Base-by-base conservation (phyloP, 1,139 yeast species). In the Magnusiomyces clavatus region DNA sequence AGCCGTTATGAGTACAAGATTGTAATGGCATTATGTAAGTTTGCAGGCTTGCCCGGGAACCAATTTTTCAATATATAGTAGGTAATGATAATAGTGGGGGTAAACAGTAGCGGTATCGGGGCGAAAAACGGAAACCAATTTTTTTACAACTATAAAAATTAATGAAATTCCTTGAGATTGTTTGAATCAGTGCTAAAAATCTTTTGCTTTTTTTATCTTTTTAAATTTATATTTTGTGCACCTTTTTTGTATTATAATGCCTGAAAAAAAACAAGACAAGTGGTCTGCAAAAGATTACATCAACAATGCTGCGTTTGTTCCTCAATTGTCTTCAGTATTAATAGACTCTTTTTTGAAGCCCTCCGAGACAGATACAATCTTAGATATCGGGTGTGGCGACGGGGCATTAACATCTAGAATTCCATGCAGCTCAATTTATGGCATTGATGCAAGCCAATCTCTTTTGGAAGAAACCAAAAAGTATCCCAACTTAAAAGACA, bases 371-470 rank as follows among this genome's bases (percentile, higher is more conserved):
- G 63, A 60, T 48, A 34, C 48, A 14, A 50, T 60, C 35, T 55
- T 60, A 38, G 63, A 60, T 31, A 48, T 60, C 20, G 63, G 63
- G 19, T 57, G 60, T 45, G 63, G 63, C 46, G 63, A 60, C 48
- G 63, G 63, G 17, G 47, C 43, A n/a, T 54, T 60, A 31, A 57
- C 63, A 2, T 43, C 54, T 24, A 54, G 57, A 12, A 47, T 60
- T n/a, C 58, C 56, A 5, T 13, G 46, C 41, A 41, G 52, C 6
- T 51, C 49, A 20, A 53, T 60, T 13, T 56, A 51, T 31, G 61
- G 57, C 12, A 52, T 56, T 4, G 62, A 60, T 51, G 44, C 54
- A n/a, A 55, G 60, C 3, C 43, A 51, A 10, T 50, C 44, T 14
- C 51, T 60, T 54, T 53, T 59, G 17, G 51, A 53, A 29, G 50